Evolutionary conservation across 129 eudicot species (phyloP).

Genomic region (Gnaphalium uliginosum): DNA sequence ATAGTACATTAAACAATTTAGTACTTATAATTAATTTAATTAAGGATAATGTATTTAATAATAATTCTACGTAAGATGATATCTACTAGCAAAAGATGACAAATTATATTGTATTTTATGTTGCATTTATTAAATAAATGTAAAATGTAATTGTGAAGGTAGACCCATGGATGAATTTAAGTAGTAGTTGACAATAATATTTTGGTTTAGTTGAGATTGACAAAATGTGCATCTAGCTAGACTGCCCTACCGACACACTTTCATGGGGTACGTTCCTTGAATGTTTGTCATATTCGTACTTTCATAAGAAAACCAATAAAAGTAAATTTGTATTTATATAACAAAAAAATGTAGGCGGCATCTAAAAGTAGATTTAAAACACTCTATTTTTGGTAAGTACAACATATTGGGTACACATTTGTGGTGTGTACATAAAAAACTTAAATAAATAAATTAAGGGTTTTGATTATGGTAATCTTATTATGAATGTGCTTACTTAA

Average conservation of each 20-base stretch:
- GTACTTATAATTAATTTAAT: not conserved
- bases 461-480: too few species aligned
- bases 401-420: too few species aligned
- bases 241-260: slow-evolving; percentile 34
- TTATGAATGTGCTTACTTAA: too few species aligned
- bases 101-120: slow-evolving; percentile 4
- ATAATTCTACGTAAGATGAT: not conserved
- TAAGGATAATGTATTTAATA: slow-evolving; percentile 9
- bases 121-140: not conserved
- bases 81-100: slow-evolving; percentile 18
- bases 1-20: not conserved
- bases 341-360: too few species aligned
- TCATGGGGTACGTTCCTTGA: slow-evolving; percentile 16
- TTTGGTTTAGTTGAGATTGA: slow-evolving; percentile 29
- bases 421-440: too few species aligned
- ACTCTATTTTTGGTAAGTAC: too few species aligned
- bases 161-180: slow-evolving; percentile 34
- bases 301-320: not conserved
- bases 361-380: too few species aligned
- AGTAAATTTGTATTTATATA: too few species aligned
- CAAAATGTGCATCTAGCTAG: slow-evolving; percentile 15
- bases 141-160: slow-evolving; percentile 1
- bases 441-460: too few species aligned
- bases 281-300: slow-evolving; percentile 1
- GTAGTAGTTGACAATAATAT: slow-evolving; percentile 27